Evolutionary conservation across 345 rosid genomes (phyloP).

Genomic region (Populus tremula): DNA sequence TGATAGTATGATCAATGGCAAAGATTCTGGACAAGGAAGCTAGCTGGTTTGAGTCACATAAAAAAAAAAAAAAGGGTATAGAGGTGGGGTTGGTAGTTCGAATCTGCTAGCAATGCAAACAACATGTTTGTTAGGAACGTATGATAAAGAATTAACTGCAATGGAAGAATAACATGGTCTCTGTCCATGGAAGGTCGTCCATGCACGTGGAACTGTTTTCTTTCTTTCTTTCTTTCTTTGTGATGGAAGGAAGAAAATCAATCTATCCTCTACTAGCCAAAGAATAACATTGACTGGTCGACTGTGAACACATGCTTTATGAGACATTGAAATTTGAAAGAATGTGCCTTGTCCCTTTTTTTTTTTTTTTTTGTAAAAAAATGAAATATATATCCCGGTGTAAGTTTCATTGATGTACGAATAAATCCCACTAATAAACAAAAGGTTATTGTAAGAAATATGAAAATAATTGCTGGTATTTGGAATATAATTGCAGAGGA

Average conservation of each 20-base stretch:
- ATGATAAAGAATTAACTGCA: background rate
- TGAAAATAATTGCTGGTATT: background rate
- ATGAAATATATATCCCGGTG: background rate
- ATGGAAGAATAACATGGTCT: conserved; percentile 1
- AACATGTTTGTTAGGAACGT: background rate
- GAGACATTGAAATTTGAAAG: background rate
- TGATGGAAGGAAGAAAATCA: too few species aligned
- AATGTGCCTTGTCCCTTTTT: too few species aligned
- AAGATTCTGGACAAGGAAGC: background rate
- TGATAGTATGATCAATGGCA: background rate
- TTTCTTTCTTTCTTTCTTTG: background rate
- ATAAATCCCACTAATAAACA: background rate
- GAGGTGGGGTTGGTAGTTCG: background rate
- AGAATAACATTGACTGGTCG: background rate
- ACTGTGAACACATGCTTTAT: background rate
- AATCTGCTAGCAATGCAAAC: background rate
- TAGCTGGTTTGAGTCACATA: background rate
- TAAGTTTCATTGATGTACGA: background rate
- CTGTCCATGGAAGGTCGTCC: conserved; percentile 1
- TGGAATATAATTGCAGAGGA: background rate
- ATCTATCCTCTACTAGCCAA: background rate
- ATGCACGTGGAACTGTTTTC: conserved; percentile 9
- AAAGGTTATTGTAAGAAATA: background rate
- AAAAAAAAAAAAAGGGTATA: background rate
- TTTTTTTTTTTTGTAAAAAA: too few species aligned